phyloP scores from a whole-genome alignment of 768 basidiomycete species.

The Daedalea quercina region DNA sequence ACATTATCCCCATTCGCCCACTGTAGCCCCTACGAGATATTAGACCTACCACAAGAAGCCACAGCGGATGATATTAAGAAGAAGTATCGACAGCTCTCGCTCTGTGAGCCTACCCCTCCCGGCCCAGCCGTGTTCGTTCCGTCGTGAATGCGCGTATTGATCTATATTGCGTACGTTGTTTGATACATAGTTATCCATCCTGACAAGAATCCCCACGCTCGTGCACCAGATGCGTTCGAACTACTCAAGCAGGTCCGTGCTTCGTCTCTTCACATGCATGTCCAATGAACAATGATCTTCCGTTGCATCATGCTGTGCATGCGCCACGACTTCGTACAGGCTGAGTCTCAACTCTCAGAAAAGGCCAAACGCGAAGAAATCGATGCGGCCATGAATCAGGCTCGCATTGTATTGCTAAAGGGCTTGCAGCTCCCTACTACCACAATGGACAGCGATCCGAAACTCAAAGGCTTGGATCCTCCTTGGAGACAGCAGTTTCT shows the following conservation, averaged over 20 bases:
- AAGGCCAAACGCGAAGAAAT: conserved; percentile 74
- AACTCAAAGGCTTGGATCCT: conserved; percentile 47
- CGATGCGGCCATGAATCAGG: conserved; percentile 72
- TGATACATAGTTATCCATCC: conserved; percentile 85
- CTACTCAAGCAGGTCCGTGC: conserved; percentile 77
- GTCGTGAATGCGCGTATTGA: conserved; percentile 9
- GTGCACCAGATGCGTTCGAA: conserved; percentile 91
- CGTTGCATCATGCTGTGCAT: neutral
- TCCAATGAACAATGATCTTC: neutral
- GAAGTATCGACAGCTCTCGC: conserved; percentile 78
- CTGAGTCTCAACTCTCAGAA: conserved; percentile 78
- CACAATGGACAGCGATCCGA: conserved; percentile 52
- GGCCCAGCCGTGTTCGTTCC: neutral
- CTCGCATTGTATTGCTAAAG: conserved; percentile 64
- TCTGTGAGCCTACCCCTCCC: conserved; percentile 47
- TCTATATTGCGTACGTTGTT: conserved; percentile 33
- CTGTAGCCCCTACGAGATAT: conserved; percentile 84
- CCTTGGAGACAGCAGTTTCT: conserved; percentile 63
- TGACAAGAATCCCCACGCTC: conserved; percentile 87
- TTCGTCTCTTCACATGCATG: neutral
- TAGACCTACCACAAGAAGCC: conserved; percentile 68
- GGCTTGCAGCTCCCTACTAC: conserved; percentile 52
- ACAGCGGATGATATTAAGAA: conserved; percentile 84
- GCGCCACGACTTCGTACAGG: conserved; percentile 38
- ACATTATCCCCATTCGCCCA: neutral